A percentile compares a stretch with the other conserved stretches of the same genome.
These are phyloP conservation scores for Paraphaeosphaeria minitans DNA, from an alignment of 2,329 filamentous ascomycete species.

Conservation along the genomic window DNA sequence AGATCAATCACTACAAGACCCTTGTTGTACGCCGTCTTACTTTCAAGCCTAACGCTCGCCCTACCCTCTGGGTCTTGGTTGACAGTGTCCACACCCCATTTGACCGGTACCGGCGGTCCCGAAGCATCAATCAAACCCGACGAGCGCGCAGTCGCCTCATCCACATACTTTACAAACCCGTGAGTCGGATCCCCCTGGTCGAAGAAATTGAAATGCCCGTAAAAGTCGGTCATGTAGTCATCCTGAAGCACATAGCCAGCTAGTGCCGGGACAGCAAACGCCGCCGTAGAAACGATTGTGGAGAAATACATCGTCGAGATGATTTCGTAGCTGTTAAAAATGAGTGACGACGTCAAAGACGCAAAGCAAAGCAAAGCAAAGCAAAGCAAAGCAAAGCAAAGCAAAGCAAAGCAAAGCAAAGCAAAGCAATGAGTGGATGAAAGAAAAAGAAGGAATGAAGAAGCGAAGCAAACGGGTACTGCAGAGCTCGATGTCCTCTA, in stretches of 20 bases:
- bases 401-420: conserved; percentile 29
- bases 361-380: conserved; percentile 17
- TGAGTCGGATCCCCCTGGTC: conserved; percentile 52
- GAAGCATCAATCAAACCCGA: conserved; percentile 49
- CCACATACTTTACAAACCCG: conserved; percentile 51
- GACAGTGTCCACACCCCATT: conserved; percentile 54
- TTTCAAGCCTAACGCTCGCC: conserved; percentile 54
- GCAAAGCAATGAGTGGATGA: background rate
- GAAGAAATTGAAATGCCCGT: conserved; percentile 52
- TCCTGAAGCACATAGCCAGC: conserved; percentile 49
- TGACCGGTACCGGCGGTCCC: conserved; percentile 39
- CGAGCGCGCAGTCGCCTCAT: conserved; percentile 43
- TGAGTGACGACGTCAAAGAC: conserved; percentile 43
- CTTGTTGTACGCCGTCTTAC: conserved; percentile 53
- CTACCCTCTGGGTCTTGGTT: conserved; percentile 48
- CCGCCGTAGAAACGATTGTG: conserved; percentile 40
- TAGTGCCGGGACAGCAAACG: conserved; percentile 44
- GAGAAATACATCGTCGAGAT: conserved; percentile 45
- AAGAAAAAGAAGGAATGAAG: conserved; percentile 21
- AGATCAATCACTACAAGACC: conserved; percentile 58
- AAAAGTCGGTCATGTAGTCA: conserved; percentile 52
- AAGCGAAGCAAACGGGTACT: conserved; percentile 22
- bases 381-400: conserved; percentile 18
- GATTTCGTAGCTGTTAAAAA: conserved; percentile 28
- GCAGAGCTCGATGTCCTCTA: conserved; percentile 12